Evolutionary conservation across 768 basidiomycete species (phyloP).

Genomic region (Lactarius hengduanensis): DNA sequence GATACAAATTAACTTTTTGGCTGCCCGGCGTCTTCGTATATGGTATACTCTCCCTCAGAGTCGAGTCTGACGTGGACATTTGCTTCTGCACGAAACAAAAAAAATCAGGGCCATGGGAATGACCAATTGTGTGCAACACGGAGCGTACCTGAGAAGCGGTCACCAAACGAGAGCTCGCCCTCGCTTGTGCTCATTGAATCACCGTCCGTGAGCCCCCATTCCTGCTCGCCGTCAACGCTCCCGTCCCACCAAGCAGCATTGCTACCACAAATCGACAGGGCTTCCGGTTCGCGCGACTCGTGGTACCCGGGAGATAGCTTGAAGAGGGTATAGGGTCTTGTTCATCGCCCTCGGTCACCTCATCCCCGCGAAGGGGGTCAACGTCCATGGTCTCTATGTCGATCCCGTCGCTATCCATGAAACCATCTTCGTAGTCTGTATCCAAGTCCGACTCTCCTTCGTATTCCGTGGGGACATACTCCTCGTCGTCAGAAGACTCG

Average conservation of each 20-base stretch:
- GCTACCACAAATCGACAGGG: constrained; percentile 20
- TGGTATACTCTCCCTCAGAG: constrained; percentile 27
- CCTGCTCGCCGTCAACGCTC: constrained; percentile 19
- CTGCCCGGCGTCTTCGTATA: constrained; percentile 19
- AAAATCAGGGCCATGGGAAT: not conserved
- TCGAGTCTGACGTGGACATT: constrained; percentile 26
- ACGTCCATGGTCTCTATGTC: constrained; percentile 32
- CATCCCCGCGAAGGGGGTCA: constrained; percentile 25
- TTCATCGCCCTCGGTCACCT: constrained; percentile 46
- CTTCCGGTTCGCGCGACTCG: constrained; percentile 25
- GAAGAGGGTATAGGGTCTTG: constrained; percentile 28
- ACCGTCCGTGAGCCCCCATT: constrained; percentile 27
- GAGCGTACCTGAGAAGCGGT: constrained; percentile 17
- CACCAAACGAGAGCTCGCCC: constrained; percentile 22
- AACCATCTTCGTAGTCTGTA: constrained; percentile 32
- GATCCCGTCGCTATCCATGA: constrained; percentile 29
- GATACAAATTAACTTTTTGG: constrained; percentile 14
- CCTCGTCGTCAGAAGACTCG: constrained; percentile 66
- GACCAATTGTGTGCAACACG: too few relatives aligned
- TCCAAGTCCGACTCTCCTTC: constrained; percentile 42
- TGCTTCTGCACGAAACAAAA: constrained; percentile 4
- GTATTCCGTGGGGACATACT: constrained; percentile 57
- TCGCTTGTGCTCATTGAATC: constrained; percentile 30
- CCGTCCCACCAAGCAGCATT: constrained; percentile 21
- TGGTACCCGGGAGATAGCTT: not conserved